A percentile compares a stretch with the other conserved stretches of the same genome.
Conservation (phyloP, 495 filamentous ascomycete species). For the Daldinia concentrica region DNA sequence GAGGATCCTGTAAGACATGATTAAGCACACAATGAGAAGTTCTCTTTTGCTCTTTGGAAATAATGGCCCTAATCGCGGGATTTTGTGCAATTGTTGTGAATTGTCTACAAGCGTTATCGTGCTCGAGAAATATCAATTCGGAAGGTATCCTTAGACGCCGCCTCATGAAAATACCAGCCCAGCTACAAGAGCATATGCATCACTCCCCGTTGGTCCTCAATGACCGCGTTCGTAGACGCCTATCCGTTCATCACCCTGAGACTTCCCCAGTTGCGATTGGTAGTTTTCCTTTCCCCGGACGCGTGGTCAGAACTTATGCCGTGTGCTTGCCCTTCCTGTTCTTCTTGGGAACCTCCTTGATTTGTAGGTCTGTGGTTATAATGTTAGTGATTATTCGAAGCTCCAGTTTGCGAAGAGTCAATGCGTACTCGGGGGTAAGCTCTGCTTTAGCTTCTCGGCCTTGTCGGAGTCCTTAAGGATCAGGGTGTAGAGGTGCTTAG, state of each 20-base stretch:
- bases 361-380: conserved; percentile 52
- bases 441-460: conserved; percentile 99
- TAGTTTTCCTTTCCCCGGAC: conserved; percentile 31
- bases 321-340: conserved; percentile 58
- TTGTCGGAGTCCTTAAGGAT: conserved; percentile 97
- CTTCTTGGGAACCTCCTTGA: conserved; percentile 61
- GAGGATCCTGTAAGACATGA: conserved; percentile 39
- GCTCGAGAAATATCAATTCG: conserved; percentile 50
- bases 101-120: conserved; percentile 43
- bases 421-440: conserved; percentile 84
- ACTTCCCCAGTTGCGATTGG: conserved; percentile 40
- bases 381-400: conserved; percentile 5
- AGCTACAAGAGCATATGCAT: conserved; percentile 31
- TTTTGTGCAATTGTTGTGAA: conserved; percentile 48
- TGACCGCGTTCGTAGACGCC: conserved; percentile 23
- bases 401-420: background rate
- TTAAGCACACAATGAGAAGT: conserved; percentile 8
- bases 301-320: conserved; percentile 39
- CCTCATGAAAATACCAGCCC: conserved; percentile 42
- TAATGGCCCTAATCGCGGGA: conserved; percentile 15
- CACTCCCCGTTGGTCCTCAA: conserved; percentile 20
- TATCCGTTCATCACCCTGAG: conserved; percentile 22
- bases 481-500: conserved; percentile 93
- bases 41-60: background rate
- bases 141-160: conserved; percentile 56